Conservation (phyloP, 306 rosid genomes). For the Cucumis sativus region DNA sequence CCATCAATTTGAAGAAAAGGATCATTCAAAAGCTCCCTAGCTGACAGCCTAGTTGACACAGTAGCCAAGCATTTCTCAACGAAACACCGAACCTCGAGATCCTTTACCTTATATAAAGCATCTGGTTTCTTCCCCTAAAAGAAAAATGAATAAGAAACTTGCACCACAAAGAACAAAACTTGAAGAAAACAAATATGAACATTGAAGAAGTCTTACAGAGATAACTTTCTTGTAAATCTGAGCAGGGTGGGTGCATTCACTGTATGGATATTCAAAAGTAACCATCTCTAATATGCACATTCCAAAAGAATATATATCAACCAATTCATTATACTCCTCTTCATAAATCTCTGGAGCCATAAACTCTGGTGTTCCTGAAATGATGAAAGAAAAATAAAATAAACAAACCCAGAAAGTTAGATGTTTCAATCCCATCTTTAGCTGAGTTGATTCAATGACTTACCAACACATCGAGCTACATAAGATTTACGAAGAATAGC, state of each 20-base stretch:
- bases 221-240: constrained; percentile 93
- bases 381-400: not conserved
- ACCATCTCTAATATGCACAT: constrained; percentile 99
- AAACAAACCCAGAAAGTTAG: not conserved
- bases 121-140: constrained; percentile 75
- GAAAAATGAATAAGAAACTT: not conserved
- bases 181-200: not conserved
- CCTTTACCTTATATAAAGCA: constrained; percentile 57
- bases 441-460: not conserved
- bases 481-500: constrained; percentile 76
- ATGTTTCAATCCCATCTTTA: not conserved
- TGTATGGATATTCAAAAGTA: constrained; percentile 86
- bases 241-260: constrained; percentile 91
- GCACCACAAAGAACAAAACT: not conserved
- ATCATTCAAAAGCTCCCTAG: constrained; percentile 70
- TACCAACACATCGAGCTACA: constrained; percentile 81
- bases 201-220: constrained; percentile 40
- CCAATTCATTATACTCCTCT: constrained; percentile 89
- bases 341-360: constrained; percentile 99
- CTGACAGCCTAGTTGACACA: constrained; percentile 66
- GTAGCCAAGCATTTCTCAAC: constrained; percentile 88
- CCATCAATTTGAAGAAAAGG: constrained; percentile 74
- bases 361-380: constrained; percentile 93
- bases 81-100: constrained; percentile 61
- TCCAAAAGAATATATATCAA: constrained; percentile 94